Conservation (phyloP, 768 basidiomycete species). For the Lentinula sp. region DNA sequence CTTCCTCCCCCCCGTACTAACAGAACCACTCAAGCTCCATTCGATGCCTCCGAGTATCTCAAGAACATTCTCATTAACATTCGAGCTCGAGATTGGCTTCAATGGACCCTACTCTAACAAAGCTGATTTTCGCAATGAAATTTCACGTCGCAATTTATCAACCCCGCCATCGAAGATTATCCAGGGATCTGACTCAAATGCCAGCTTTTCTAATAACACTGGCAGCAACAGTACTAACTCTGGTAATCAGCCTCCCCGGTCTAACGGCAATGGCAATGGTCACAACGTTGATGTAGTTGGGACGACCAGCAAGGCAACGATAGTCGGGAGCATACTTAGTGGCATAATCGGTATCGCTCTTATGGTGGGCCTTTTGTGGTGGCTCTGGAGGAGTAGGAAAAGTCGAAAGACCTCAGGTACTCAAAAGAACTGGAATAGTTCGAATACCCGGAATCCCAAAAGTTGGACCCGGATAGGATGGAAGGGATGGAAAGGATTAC, state of each 20-base stretch:
- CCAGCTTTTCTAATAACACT: not conserved
- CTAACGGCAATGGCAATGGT: not conserved
- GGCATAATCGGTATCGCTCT: not conserved
- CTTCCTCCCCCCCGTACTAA: too few species aligned
- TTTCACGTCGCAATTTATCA: not conserved
- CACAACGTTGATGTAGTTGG: not conserved
- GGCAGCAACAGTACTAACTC: not conserved
- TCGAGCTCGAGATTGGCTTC: not conserved
- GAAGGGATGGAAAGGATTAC: not conserved
- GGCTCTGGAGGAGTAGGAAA: not conserved
- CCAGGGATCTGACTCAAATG: not conserved
- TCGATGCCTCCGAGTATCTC: too few species aligned
- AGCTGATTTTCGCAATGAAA: not conserved
- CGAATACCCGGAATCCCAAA: not conserved
- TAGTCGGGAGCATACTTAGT: not conserved
- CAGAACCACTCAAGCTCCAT: too few species aligned
- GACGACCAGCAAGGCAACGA: not conserved
- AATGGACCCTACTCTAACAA: not conserved
- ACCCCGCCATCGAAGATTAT: not conserved
- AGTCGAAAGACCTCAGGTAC: not conserved
- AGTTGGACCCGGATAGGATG: not conserved
- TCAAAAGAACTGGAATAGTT: not conserved
- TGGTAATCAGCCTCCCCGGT: not conserved
- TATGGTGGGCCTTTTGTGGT: not conserved
- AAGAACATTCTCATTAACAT: not conserved